These are phyloP conservation scores for Metrosideros polymorpha DNA, from an alignment of 441 rosid species.

Conservation along the genomic window DNA sequence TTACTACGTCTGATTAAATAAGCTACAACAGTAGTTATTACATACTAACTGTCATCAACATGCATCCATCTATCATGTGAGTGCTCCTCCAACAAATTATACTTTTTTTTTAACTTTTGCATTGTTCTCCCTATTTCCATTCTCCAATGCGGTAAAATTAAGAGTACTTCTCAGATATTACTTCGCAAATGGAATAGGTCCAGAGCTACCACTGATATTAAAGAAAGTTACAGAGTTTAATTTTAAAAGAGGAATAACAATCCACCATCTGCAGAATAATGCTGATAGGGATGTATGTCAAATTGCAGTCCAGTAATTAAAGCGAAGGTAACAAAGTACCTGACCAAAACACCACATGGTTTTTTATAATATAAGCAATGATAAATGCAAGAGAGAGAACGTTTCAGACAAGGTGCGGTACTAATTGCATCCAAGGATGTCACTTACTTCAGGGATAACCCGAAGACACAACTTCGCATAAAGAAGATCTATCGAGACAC, in stretches of 20 bases:
- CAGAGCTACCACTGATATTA: background rate
- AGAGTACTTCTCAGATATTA: background rate
- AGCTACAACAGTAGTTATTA: background rate
- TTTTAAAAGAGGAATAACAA: background rate
- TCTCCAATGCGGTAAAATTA: background rate
- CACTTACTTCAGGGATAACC: constrained; percentile 92
- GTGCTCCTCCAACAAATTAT: background rate
- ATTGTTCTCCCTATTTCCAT: background rate
- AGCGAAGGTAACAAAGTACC: background rate
- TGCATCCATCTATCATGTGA: background rate
- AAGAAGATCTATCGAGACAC: constrained; percentile 92
- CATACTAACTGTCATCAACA: background rate
- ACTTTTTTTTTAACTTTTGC: background rate
- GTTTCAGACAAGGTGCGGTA: background rate
- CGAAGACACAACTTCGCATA: constrained; percentile 87
- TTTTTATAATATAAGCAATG: background rate
- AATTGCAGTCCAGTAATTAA: background rate
- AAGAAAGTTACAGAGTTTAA: background rate
- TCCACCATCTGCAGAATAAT: background rate
- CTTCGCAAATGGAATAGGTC: background rate
- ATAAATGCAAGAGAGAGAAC: background rate
- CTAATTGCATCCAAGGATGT: background rate
- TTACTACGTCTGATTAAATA: background rate
- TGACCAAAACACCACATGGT: background rate
- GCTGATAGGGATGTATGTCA: background rate